Conservation (phyloP, 2,329 filamentous ascomycete genomes). For the Alternaria longipes region DNA sequence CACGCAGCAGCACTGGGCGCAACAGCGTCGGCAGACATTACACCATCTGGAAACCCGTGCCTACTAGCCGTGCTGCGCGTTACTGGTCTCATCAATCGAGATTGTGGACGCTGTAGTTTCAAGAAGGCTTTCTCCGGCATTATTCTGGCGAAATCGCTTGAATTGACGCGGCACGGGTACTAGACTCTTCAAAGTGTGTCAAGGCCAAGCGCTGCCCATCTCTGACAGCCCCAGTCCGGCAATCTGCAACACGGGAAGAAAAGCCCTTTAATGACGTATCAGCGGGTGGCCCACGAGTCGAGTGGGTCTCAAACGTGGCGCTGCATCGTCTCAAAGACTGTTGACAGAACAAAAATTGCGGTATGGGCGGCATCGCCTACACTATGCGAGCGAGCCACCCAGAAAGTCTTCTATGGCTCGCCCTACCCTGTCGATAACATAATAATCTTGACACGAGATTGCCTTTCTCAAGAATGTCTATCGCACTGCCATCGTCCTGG, state of each 20-base stretch:
- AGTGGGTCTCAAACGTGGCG: conserved; percentile 51
- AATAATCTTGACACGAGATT: conserved; percentile 20
- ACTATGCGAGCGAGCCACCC: conserved; percentile 16
- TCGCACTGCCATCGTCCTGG: neutral
- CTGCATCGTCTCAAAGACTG: conserved; percentile 36
- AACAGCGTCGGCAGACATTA: conserved; percentile 20
- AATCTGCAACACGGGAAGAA: conserved; percentile 47
- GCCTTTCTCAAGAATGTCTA: neutral
- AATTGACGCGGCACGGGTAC: conserved; percentile 21
- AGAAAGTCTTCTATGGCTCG: conserved; percentile 15
- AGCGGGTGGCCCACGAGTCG: conserved; percentile 44
- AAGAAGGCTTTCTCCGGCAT: conserved; percentile 24
- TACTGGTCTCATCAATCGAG: conserved; percentile 35
- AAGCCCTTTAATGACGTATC: conserved; percentile 48
- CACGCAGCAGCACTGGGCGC: conserved; percentile 14
- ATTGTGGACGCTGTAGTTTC: conserved; percentile 38
- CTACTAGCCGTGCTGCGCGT: conserved; percentile 22
- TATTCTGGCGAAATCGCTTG: conserved; percentile 14
- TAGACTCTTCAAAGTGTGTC: conserved; percentile 11
- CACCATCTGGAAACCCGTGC: conserved; percentile 23
- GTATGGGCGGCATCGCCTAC: conserved; percentile 33
- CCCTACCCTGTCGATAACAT: conserved; percentile 25
- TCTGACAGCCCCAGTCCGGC: conserved; percentile 45
- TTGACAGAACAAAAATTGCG: conserved; percentile 34
- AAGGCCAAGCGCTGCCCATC: conserved; percentile 31